phyloP scores from a whole-genome alignment of 345 rosid genomes.

The Lumnitzera racemosa region DNA sequence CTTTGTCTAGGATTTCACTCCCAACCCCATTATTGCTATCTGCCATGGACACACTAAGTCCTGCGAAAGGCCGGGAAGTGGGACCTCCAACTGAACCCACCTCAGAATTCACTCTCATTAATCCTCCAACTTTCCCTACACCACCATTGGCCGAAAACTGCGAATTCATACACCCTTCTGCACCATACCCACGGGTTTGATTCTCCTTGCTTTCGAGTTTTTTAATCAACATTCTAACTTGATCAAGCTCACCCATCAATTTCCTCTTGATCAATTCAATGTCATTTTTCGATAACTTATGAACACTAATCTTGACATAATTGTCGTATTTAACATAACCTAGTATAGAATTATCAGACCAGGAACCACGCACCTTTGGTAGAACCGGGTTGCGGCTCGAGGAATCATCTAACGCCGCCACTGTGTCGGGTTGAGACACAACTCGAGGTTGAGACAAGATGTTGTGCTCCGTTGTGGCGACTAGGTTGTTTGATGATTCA shows the following conservation, averaged over 20 bases:
- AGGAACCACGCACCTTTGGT: constrained; percentile 6
- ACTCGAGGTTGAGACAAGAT: constrained; percentile 13
- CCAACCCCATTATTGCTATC: constrained; percentile 18
- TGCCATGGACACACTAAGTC: constrained; percentile 18
- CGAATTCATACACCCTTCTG: constrained; percentile 6
- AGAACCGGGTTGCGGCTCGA: constrained; percentile 22
- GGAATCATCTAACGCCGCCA: constrained; percentile 38
- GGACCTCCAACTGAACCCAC: constrained; percentile 38
- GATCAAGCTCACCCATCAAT: constrained; percentile 48
- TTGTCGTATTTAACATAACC: constrained; percentile 35
- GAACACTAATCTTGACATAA: constrained; percentile 33
- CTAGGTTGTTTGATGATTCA: constrained; percentile 15
- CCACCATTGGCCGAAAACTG: constrained; percentile 14
- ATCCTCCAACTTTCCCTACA: constrained; percentile 18
- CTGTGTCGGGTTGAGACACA: constrained; percentile 3
- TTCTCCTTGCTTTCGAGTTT: constrained; percentile 32
- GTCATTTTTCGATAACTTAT: constrained; percentile 25
- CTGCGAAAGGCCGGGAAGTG: constrained; percentile 12
- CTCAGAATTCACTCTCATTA: constrained; percentile 39
- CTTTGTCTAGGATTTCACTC: constrained; percentile 21
- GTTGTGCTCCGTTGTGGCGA: constrained; percentile 12
- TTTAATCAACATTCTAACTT: constrained; percentile 34
- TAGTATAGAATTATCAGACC: constrained; percentile 17
- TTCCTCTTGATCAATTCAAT: constrained; percentile 41
- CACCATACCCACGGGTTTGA: constrained; percentile 8